Conservation (phyloP, 2,329 filamentous ascomycete species). For the Rhinocladiella mackenziei region DNA sequence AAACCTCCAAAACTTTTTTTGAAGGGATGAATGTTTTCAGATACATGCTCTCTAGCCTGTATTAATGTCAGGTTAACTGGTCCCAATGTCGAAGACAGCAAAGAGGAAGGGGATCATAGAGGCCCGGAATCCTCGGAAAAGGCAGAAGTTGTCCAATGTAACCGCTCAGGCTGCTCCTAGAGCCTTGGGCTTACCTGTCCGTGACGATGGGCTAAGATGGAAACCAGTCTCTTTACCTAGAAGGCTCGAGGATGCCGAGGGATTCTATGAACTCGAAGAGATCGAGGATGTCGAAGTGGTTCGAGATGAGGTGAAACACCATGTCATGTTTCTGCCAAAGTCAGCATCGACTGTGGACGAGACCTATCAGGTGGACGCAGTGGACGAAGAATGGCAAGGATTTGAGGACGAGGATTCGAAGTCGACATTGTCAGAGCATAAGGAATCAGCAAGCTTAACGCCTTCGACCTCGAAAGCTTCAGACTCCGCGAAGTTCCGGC, state of each 20-base stretch:
- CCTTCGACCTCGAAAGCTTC: background rate
- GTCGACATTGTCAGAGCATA: constrained; percentile 14
- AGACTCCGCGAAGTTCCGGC: constrained; percentile 12
- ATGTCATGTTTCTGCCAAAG: constrained; percentile 58
- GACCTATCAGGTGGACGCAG: constrained; percentile 35
- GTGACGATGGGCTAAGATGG: constrained; percentile 56
- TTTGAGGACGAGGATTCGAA: constrained; percentile 52
- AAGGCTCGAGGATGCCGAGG: constrained; percentile 81
- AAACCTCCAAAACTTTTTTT: constrained; percentile 4
- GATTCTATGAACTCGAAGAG: constrained; percentile 88
- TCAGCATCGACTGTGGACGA: constrained; percentile 30
- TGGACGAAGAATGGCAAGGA: constrained; percentile 59
- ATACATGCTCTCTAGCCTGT: background rate
- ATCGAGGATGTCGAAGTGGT: constrained; percentile 88
- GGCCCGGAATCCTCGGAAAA: constrained; percentile 12
- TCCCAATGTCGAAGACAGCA: constrained; percentile 17
- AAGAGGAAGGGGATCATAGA: constrained; percentile 35
- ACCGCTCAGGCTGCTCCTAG: background rate
- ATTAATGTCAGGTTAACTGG: background rate
- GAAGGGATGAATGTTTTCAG: too few relatives aligned
- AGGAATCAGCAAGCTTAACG: background rate
- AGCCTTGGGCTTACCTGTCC: too few relatives aligned
- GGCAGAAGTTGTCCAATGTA: constrained; percentile 10
- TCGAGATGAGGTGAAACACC: constrained; percentile 57
- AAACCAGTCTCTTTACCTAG: constrained; percentile 65